phyloP scores from a whole-genome alignment of 176 grass and related monocot species.

The Canna indica region DNA sequence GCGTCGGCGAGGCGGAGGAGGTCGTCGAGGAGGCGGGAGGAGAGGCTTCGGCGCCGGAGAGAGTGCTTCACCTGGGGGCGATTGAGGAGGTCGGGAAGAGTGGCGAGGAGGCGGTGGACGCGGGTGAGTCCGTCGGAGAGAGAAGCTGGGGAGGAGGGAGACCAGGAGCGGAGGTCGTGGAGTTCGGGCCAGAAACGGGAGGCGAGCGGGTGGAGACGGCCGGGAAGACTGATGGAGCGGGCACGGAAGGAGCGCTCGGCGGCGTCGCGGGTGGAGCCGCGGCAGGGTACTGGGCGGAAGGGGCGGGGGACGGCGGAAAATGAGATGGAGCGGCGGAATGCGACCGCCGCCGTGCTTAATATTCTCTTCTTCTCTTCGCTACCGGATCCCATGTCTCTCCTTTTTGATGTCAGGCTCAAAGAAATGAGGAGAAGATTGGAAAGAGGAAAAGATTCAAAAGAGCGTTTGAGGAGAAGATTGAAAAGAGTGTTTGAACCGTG shows the following conservation, averaged over 20 bases:
- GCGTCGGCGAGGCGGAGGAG: slow-evolving; percentile 43
- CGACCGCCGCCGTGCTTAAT: slow-evolving; percentile 19
- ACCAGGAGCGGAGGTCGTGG: slow-evolving; percentile 38
- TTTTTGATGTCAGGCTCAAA: too few relatives aligned
- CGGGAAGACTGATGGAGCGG: slow-evolving; percentile 60
- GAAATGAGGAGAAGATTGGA: too few relatives aligned
- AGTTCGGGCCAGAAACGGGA: slow-evolving; percentile 60
- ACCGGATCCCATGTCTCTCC: too few relatives aligned
- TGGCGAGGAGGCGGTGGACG: slow-evolving; percentile 28
- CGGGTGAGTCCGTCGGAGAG: slow-evolving; percentile 31
- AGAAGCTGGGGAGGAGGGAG: slow-evolving; percentile 14
- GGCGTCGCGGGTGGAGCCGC: slow-evolving; percentile 18
- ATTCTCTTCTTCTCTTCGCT: background rate
- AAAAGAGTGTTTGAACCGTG: too few relatives aligned
- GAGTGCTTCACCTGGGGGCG: slow-evolving; percentile 58
- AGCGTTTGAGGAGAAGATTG: too few relatives aligned
- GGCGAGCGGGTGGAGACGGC: slow-evolving; percentile 73
- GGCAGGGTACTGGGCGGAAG: background rate
- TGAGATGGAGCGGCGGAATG: slow-evolving; percentile 50
- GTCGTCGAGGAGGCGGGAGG: slow-evolving; percentile 46
- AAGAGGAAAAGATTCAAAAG: too few relatives aligned
- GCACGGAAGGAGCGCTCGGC: slow-evolving; percentile 30
- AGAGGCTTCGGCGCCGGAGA: slow-evolving; percentile 16
- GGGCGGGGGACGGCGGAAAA: slow-evolving; percentile 24
- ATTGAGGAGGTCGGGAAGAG: slow-evolving; percentile 50